A percentile compares a stretch with the other conserved stretches of the same genome.
Conservation (phyloP, 805 yeast genomes). For the Vanderwaltozyma verrucispora region DNA sequence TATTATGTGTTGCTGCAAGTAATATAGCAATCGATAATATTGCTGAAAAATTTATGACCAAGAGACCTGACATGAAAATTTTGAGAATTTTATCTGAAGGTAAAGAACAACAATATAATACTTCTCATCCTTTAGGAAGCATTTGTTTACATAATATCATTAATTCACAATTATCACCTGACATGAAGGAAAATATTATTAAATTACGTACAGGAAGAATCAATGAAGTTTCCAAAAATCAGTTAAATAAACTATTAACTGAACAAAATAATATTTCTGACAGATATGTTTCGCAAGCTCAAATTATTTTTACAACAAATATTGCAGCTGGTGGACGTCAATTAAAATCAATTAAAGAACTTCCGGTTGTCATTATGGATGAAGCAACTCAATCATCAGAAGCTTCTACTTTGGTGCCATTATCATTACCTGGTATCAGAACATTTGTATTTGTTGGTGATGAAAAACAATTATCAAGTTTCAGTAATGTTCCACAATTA, state of each 20-base stretch:
- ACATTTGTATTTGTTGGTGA: slow-evolving; percentile 68
- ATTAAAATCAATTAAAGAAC: slow-evolving; percentile 41
- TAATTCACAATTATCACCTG: slow-evolving; percentile 37
- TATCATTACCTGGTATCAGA: slow-evolving; percentile 56
- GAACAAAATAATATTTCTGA: slow-evolving; percentile 37
- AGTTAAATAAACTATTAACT: slow-evolving; percentile 40
- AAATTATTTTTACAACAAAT: slow-evolving; percentile 62
- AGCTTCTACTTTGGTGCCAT: slow-evolving; percentile 58
- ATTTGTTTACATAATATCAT: slow-evolving; percentile 59
- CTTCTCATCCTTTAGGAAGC: slow-evolving; percentile 44
- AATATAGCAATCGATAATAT: slow-evolving; percentile 69
- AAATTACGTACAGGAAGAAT: slow-evolving; percentile 35
- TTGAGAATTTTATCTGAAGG: slow-evolving; percentile 49
- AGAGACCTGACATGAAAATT: slow-evolving; percentile 38
- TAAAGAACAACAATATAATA: slow-evolving; percentile 51
- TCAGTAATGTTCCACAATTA: slow-evolving; percentile 55
- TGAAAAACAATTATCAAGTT: slow-evolving; percentile 63
- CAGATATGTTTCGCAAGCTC: slow-evolving; percentile 49
- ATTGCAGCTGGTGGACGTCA: slow-evolving; percentile 63
- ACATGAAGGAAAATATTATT: slow-evolving; percentile 33
- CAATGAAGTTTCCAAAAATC: slow-evolving; percentile 34
- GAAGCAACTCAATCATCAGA: slow-evolving; percentile 73
- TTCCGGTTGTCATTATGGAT: slow-evolving; percentile 68
- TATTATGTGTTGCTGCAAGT: slow-evolving; percentile 65
- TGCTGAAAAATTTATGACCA: slow-evolving; percentile 52